These are phyloP conservation scores for Metschnikowia lunata DNA, from an alignment of 805 yeast species.

Conservation along the genomic window DNA sequence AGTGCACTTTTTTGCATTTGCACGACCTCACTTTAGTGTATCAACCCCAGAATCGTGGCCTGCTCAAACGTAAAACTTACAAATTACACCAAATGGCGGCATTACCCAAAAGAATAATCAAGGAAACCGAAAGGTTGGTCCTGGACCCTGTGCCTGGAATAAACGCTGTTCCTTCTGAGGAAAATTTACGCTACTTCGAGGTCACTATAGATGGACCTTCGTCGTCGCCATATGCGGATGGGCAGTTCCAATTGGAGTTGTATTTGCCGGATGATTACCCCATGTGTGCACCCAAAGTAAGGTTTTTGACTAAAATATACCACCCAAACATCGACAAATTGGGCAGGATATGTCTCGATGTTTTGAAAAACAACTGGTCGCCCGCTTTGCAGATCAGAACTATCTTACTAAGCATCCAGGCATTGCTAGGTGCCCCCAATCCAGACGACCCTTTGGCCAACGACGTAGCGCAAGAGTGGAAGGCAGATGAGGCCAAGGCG, in stretches of 20 bases:
- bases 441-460: conserved; percentile 98
- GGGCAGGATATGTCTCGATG: conserved; percentile 94
- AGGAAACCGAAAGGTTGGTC: conserved; percentile 90
- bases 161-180: conserved; percentile 88
- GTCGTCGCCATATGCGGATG: conserved; percentile 83
- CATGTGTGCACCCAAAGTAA: conserved; percentile 93
- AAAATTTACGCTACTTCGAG: conserved; percentile 86
- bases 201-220: conserved; percentile 90
- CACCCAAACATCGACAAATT: conserved; percentile 95
- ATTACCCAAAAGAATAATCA: conserved; percentile 88
- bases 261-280: conserved; percentile 96
- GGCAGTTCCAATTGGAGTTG: conserved; percentile 77
- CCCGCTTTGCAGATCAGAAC: conserved; percentile 97
- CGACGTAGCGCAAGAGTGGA: conserved; percentile 97
- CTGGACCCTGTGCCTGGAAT: conserved; percentile 98
- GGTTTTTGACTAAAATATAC: conserved; percentile 89
- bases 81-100: conserved; percentile 39
- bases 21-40: too few species aligned
- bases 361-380: conserved; percentile 92
- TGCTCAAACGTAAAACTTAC: too few species aligned
- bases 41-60: too few species aligned
- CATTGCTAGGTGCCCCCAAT: conserved; percentile 90
- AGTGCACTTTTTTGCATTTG: too few species aligned
- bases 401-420: conserved; percentile 85
- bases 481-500: conserved; percentile 76